Base-by-base conservation (phyloP, 1,284 basidiomycete species). In the Heterobasidion annosum region DNA sequence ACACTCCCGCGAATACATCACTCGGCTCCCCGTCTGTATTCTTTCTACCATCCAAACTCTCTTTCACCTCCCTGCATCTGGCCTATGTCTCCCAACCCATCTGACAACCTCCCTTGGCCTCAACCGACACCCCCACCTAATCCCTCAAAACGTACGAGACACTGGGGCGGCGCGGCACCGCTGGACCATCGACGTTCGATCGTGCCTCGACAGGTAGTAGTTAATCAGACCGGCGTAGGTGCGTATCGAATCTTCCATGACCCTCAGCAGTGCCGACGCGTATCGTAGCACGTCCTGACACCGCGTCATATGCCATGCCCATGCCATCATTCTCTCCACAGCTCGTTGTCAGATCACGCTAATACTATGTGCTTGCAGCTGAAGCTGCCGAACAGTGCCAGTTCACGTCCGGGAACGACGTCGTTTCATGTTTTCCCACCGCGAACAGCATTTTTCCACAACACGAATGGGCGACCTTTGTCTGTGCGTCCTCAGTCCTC, bases 361-460 rank as follows among this genome's bases (percentile, higher is more conserved):
- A 52, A 47, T 34, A 54, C 47, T 25, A 51, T 50, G 44, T 44
- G 34, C 34, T 35, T 18, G 19, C 55, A 76, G 74, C 53, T 6
- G 54, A 59, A 32, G 75, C 75, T 18, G 59, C 59, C 53, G 12
- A 40, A 13, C 33, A 64, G 48, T 76, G 76, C 58, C 13, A 72
- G 54, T 47, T 68, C 35, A 61, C 62, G 51, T 68, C 82, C n/a
- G 79, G 78, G 58, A 91, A 91, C 69, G 68, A 79, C 51, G 70
- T 88, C 55, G 73, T 81, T 46, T 86, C 88, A 6, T 92, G 89
- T 67, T 91, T 76, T 63, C 89, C 89, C 12, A 73, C 70, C 0
- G 48, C 67, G 8, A 68, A 73, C 57, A 77, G 77, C 34, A 57
- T 70, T 32, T 72, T 91, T 56, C 67, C 76, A 19, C 88, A 92